Evolutionary conservation across 139 green algal genomes (phyloP).

Genomic region (Coccomyxa sp.): DNA sequence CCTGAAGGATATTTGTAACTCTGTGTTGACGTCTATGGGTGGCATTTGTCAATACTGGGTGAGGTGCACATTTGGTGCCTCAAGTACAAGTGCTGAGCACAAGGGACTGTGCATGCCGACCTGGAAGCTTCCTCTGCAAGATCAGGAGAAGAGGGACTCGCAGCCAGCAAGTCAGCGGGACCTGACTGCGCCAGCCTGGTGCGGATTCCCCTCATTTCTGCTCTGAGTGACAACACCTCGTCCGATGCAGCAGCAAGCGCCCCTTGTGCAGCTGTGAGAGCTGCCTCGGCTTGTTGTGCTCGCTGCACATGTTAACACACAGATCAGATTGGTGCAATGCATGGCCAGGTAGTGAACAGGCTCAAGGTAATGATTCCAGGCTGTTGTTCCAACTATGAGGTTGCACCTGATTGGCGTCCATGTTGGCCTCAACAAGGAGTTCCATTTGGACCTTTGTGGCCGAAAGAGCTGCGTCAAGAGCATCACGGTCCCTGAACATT

Average conservation of each 20-base stretch:
- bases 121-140: not conserved
- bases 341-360: not conserved
- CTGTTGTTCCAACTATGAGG: not conserved
- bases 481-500: constrained; percentile 25
- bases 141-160: not conserved
- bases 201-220: not conserved
- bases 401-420: constrained; percentile 3
- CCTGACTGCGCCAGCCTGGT: not conserved
- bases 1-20: not conserved
- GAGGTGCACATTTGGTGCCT: not conserved
- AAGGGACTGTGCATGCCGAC: not conserved
- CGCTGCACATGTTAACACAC: not conserved
- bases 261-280: not conserved
- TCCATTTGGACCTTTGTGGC: not conserved
- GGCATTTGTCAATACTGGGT: not conserved
- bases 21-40: not conserved
- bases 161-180: not conserved
- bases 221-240: not conserved
- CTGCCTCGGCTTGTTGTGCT: not conserved
- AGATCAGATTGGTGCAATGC: not conserved
- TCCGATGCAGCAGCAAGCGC: not conserved
- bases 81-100: not conserved
- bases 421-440: constrained; percentile 10
- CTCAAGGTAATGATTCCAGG: not conserved
- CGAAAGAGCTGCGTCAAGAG: constrained; percentile 1